Conservation (phyloP, 805 yeast species). For the Monosporozyma servazzii region DNA sequence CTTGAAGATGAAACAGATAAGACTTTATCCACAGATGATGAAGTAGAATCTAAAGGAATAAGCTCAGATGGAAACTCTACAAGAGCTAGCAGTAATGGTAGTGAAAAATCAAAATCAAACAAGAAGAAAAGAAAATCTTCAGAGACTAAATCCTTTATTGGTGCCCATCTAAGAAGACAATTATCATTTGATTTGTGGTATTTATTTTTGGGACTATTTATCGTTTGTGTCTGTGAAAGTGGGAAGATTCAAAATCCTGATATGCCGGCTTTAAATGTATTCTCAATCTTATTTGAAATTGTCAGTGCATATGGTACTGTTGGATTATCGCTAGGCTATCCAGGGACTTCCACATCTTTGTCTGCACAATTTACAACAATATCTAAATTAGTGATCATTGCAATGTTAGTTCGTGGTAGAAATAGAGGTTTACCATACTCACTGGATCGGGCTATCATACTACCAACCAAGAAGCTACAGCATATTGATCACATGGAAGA, state of each 20-base stretch:
- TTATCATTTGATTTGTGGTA: slow-evolving; percentile 92
- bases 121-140: slow-evolving; percentile 21
- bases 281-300: slow-evolving; percentile 72
- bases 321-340: slow-evolving; percentile 82
- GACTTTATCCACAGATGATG: slow-evolving; percentile 8
- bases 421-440: slow-evolving; percentile 94
- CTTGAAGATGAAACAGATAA: not conserved
- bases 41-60: slow-evolving; percentile 13
- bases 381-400: slow-evolving; percentile 76
- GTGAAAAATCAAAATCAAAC: slow-evolving; percentile 1
- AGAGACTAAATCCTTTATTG: slow-evolving; percentile 51
- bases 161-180: slow-evolving; percentile 82
- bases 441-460: slow-evolving; percentile 84
- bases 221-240: slow-evolving; percentile 84
- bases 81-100: not conserved
- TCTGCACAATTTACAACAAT: slow-evolving; percentile 62
- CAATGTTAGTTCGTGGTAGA: slow-evolving; percentile 87
- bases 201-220: slow-evolving; percentile 74
- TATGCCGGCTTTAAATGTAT: slow-evolving; percentile 48
- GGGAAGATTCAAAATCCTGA: slow-evolving; percentile 40
- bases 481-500: slow-evolving; percentile 51
- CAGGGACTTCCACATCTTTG: slow-evolving; percentile 56
- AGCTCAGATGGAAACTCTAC: not conserved
- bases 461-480: slow-evolving; percentile 60
- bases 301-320: slow-evolving; percentile 96